Conservation (phyloP, 2,329 filamentous ascomycete species). For the Arthrinium puccinioides region DNA sequence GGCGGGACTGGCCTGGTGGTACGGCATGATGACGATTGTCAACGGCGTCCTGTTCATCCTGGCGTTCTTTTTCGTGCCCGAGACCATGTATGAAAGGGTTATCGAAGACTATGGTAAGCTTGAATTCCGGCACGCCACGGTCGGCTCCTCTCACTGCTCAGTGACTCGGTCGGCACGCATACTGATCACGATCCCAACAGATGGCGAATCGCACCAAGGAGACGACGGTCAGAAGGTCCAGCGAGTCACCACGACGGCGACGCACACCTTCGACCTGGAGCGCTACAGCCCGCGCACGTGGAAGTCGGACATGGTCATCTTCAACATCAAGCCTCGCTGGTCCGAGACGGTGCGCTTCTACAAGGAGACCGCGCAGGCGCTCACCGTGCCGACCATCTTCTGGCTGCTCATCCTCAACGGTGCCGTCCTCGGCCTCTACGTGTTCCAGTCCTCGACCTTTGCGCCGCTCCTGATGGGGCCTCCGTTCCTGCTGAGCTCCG, state of each 20-base stretch:
- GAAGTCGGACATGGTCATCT: slow-evolving; percentile 15
- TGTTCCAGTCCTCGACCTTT: slow-evolving; percentile 15
- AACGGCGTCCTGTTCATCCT: slow-evolving; percentile 8
- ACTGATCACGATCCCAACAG: not conserved
- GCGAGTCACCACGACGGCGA: slow-evolving; percentile 7
- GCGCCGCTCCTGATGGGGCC: slow-evolving; percentile 11
- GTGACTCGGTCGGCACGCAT: not conserved
- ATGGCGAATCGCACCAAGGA: slow-evolving; percentile 2
- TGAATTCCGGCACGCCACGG: not conserved
- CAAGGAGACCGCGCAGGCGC: slow-evolving; percentile 8
- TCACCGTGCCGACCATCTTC: slow-evolving; percentile 12
- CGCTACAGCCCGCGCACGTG: slow-evolving; percentile 8
- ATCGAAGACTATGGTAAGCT: slow-evolving; percentile 5
- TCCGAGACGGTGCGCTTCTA: slow-evolving; percentile 8
- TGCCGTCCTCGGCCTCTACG: slow-evolving; percentile 15
- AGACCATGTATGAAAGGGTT: slow-evolving; percentile 11
- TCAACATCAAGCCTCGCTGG: slow-evolving; percentile 12
- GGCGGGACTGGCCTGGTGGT: slow-evolving; percentile 13
- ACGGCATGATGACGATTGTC: slow-evolving; percentile 12
- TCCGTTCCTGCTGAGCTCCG: slow-evolving; percentile 9
- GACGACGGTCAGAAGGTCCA: slow-evolving; percentile 1
- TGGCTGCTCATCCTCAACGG: slow-evolving; percentile 17
- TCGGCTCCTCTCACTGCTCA: not conserved
- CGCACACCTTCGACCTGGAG: slow-evolving; percentile 6
- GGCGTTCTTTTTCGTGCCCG: slow-evolving; percentile 10